Conservation (phyloP, 345 rosid genomes). For the Eutrema japonicum region DNA sequence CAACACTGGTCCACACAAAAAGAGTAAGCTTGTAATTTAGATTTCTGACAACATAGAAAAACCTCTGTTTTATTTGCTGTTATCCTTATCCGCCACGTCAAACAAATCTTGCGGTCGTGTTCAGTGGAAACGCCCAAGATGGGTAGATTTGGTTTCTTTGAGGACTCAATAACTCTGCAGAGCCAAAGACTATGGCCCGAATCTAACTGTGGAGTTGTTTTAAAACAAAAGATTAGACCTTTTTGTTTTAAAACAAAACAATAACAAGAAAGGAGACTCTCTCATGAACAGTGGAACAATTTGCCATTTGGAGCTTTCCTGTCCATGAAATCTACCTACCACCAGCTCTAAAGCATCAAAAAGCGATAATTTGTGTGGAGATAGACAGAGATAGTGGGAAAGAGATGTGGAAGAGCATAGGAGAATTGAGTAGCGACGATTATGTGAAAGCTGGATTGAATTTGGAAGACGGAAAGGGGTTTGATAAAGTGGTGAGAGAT, state of each 20-base stretch:
- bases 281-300: neutral
- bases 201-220: neutral
- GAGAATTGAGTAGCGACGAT: constrained; percentile 57
- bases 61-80: neutral
- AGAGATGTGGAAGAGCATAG: constrained; percentile 46
- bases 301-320: constrained; percentile 2
- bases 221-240: no score
- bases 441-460: constrained; percentile 58
- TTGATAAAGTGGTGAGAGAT: constrained; percentile 45
- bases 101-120: neutral
- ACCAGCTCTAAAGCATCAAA: neutral
- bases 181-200: constrained; percentile 31
- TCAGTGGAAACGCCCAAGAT: constrained; percentile 3
- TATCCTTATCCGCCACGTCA: no score
- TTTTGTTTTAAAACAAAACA: neutral
- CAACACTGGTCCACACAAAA: neutral
- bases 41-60: neutral
- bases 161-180: neutral
- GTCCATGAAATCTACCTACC: constrained; percentile 31
- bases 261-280: neutral
- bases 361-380: neutral
- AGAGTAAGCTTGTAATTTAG: neutral
- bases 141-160: constrained; percentile 21
- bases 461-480: constrained; percentile 49
- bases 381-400: constrained; percentile 16